Percentiles rank a stretch among this genome's conserved stretches.
phyloP scores from a whole-genome alignment of 805 yeast genomes.

The Starmerella vaccinii region DNA sequence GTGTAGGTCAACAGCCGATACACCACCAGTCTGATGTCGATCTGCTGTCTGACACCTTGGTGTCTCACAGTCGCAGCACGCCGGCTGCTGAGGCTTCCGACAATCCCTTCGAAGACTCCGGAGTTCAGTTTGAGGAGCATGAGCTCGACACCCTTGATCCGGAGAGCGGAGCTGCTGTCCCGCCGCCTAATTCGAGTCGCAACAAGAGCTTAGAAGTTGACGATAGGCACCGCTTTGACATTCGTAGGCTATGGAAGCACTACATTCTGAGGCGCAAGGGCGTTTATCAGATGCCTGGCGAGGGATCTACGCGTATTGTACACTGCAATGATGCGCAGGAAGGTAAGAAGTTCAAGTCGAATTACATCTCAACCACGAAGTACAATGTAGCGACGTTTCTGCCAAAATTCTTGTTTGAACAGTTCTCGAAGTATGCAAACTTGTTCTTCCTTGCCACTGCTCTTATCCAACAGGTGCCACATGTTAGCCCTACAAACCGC shows the following conservation, averaged over 20 bases:
- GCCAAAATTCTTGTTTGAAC: constrained; percentile 92
- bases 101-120: not conserved
- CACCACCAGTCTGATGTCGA: not conserved
- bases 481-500: constrained; percentile 91
- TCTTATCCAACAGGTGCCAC: constrained; percentile 90
- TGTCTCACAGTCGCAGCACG: not conserved
- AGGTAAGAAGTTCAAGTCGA: constrained; percentile 44
- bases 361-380: constrained; percentile 89
- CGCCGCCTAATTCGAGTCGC: not conserved
- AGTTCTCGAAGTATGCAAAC: constrained; percentile 93
- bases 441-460: constrained; percentile 88
- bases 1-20: not conserved
- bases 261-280: constrained; percentile 25
- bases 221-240: constrained; percentile 29
- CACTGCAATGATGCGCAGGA: constrained; percentile 58
- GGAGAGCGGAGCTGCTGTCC: constrained; percentile 6
- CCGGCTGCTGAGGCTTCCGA: not conserved
- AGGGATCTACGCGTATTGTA: constrained; percentile 52
- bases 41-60: constrained; percentile 5
- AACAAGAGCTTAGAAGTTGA: not conserved
- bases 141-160: constrained; percentile 24
- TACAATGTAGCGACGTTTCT: constrained; percentile 86
- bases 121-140: constrained; percentile 8
- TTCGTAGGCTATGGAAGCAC: constrained; percentile 28
- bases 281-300: not conserved